These are phyloP conservation scores for Cordyceps javanica DNA, from an alignment of 2,329 filamentous ascomycete genomes.

Conservation along the genomic window DNA sequence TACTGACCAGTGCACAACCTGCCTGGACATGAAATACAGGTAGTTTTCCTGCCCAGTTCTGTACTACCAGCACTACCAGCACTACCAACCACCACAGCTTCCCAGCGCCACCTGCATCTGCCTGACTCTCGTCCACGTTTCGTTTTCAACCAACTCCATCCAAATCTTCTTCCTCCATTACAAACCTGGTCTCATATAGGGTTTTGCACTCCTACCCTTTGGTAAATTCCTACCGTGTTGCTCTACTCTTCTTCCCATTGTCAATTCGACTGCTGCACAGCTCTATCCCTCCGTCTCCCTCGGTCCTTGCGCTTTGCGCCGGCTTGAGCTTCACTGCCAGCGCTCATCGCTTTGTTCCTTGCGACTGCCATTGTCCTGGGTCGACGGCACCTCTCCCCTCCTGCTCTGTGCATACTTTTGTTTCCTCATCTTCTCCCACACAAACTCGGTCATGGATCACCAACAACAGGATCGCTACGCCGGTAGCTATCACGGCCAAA, in stretches of 20 bases:
- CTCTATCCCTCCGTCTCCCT: background rate
- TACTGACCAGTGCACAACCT: no score
- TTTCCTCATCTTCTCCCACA: background rate
- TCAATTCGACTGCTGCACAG: background rate
- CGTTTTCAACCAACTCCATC: background rate
- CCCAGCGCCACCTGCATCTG: background rate
- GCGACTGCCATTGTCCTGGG: background rate
- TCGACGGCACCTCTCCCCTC: background rate
- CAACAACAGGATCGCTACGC: conserved; percentile 19
- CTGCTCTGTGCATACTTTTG: background rate
- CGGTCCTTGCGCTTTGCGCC: background rate
- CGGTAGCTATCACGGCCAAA: conserved; percentile 20
- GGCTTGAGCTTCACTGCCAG: background rate
- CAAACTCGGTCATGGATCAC: conserved; percentile 21
- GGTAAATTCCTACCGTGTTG: no score
- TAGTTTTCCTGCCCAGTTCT: no score
- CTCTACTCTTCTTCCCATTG: background rate
- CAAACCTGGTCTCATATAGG: background rate
- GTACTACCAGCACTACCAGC: background rate
- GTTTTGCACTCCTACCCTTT: background rate
- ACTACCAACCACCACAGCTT: background rate
- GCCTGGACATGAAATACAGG: background rate
- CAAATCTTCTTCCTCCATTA: background rate
- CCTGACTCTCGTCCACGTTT: background rate
- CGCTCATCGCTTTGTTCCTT: background rate